A percentile compares a stretch with the other conserved stretches of the same genome.
Evolutionary conservation across 2,329 filamentous ascomycete species (phyloP).

Genomic region (Epichloe uncinata): DNA sequence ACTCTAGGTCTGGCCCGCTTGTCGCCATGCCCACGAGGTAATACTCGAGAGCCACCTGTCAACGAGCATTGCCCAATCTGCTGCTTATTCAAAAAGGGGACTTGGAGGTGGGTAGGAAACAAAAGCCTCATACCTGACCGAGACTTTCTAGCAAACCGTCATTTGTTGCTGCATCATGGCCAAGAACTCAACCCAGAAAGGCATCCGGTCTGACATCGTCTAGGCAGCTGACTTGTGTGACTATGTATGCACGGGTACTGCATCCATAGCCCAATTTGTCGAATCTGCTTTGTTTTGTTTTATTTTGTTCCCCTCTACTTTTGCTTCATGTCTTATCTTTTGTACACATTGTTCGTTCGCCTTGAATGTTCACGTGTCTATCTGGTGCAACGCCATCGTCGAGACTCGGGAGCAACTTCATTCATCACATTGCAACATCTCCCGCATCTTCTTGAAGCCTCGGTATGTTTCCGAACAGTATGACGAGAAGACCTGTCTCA

Average conservation of each 20-base stretch:
- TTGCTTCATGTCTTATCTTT: neutral
- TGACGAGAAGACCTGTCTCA: neutral
- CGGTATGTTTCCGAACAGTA: neutral
- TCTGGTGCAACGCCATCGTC: neutral
- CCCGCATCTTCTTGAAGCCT: neutral
- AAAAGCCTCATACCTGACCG: neutral
- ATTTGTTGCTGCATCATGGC: conserved; percentile 1
- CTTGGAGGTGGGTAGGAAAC: neutral
- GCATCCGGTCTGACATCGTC: conserved; percentile 2
- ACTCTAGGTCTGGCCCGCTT: neutral
- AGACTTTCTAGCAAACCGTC: neutral
- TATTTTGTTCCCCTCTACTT: neutral
- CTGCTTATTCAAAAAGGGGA: neutral
- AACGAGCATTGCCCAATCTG: neutral
- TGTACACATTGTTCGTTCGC: neutral
- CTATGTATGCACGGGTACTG: neutral
- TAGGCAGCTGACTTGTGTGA: conserved; percentile 1
- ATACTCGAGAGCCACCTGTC: neutral
- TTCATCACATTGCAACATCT: neutral
- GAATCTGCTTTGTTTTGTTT: too few relatives aligned
- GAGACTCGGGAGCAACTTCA: neutral
- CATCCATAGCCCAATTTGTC: neutral
- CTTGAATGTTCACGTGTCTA: neutral
- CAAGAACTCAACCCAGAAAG: neutral
- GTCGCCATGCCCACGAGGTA: neutral